These are phyloP conservation scores for Nidula microcarpa DNA, from an alignment of 768 basidiomycete genomes.

Conservation along the genomic window DNA sequence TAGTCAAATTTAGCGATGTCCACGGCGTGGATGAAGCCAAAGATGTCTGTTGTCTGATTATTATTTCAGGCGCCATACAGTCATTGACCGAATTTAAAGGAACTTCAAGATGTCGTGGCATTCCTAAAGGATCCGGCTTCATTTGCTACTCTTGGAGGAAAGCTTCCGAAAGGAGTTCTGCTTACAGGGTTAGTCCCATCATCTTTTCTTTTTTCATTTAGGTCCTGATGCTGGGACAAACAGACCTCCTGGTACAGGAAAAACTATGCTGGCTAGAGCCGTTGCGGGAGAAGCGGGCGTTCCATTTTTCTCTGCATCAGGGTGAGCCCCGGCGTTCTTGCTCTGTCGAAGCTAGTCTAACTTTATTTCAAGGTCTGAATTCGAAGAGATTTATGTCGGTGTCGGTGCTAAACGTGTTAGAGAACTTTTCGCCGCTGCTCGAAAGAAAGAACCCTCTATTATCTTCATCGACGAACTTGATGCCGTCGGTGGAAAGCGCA, in stretches of 20 bases:
- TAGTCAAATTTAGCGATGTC: conserved; percentile 91
- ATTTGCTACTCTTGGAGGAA: conserved; percentile 90
- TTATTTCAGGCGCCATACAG: conserved; percentile 1
- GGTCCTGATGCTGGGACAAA: not conserved
- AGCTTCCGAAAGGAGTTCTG: conserved; percentile 90
- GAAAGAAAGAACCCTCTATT: conserved; percentile 94
- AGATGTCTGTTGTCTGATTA: conserved; percentile 44
- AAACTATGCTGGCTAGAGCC: conserved; percentile 96
- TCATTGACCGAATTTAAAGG: conserved; percentile 37
- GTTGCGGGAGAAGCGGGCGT: conserved; percentile 98
- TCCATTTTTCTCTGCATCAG: conserved; percentile 95
- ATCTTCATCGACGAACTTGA: conserved; percentile 98
- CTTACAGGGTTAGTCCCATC: conserved; percentile 59
- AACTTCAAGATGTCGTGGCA: conserved; percentile 90
- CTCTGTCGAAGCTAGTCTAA: not conserved
- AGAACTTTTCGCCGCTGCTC: conserved; percentile 90
- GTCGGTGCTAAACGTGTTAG: conserved; percentile 94
- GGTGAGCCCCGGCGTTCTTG: conserved; percentile 37
- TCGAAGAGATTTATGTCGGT: conserved; percentile 98
- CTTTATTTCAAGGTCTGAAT: conserved; percentile 63
- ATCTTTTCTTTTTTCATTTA: not conserved
- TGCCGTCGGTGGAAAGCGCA: conserved; percentile 89
- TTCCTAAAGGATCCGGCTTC: conserved; percentile 92
- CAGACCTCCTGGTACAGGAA: conserved; percentile 89
- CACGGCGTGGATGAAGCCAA: conserved; percentile 98